A percentile compares a stretch with the other conserved stretches of the same genome.
phyloP scores from a whole-genome alignment of 768 basidiomycete species.

The Tricholoma sp. region DNA sequence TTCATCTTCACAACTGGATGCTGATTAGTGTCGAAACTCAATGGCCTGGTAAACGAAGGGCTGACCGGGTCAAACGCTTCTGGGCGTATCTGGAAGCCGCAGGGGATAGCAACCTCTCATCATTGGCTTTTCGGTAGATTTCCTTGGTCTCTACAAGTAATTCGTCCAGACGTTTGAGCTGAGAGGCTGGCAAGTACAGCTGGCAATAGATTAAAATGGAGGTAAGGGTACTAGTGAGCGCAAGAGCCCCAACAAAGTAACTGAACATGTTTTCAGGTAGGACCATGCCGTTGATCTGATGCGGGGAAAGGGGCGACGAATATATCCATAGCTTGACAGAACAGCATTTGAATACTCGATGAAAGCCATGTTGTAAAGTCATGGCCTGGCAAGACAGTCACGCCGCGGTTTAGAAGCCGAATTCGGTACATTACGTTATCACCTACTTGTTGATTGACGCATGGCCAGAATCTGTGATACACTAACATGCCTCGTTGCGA shows the following conservation, averaged over 20 bases:
- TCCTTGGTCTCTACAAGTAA: slow-evolving; percentile 1
- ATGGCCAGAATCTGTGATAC: too few species aligned
- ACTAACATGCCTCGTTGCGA: too few species aligned
- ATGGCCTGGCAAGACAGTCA: too few species aligned
- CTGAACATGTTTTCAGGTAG: too few species aligned
- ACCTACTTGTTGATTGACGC: too few species aligned
- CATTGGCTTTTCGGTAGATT: background rate
- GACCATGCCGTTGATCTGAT: too few species aligned
- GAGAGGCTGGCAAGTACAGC: background rate
- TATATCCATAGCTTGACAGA: too few species aligned
- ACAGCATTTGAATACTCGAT: too few species aligned
- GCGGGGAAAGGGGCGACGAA: too few species aligned
- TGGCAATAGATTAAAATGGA: background rate
- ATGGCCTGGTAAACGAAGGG: background rate
- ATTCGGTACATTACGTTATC: too few species aligned
- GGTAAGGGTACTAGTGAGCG: background rate
- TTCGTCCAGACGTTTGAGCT: slow-evolving; percentile 1
- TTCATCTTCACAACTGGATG: background rate
- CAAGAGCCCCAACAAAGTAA: background rate
- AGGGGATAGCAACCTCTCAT: background rate
- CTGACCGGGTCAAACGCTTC: background rate
- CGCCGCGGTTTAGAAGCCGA: too few species aligned
- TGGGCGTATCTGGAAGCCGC: background rate
- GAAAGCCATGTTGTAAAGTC: too few species aligned
- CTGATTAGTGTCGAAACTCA: background rate